Base-by-base conservation (phyloP, 495 filamentous ascomycete species). In the Xylaria cubensis region DNA sequence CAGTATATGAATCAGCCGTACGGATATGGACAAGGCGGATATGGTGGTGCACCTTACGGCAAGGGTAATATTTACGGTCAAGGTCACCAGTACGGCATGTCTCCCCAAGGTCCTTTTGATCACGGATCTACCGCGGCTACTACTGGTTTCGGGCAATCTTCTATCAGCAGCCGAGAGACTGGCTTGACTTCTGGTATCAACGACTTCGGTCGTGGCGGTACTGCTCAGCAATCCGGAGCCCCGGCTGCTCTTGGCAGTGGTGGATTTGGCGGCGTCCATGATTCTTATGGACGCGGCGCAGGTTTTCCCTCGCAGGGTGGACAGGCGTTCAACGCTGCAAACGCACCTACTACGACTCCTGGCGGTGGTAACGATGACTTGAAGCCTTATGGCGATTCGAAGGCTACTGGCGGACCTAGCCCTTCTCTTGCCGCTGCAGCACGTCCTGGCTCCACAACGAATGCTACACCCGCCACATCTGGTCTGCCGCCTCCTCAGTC, bases 401-500 rank as follows among this genome's bases (percentile, higher is more conserved):
- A 97, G 83, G 75, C 80, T 76, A 83, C 90, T 44, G 86, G 87
- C 53, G 94, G 93, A 7, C 94, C 94, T 3, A 97, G 93, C 81
- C 94, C 94, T 39, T 93, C 93, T 8, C 88, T 97, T 36, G 90
- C 89, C 39, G 92, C 93, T 76, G 91, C 93, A 46, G 90, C 88
- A 42, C 92, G 94, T 69, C 94, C 94, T 19, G 94, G 93, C 24
- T 97, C 94, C 42, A 93, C 94, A 17, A 90, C 92, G 17, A 96
- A 94, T 81, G 90, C 87, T 72, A 87, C 86, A 17, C 88, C 89
- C 21, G 88, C 87, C 8, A 92, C 94, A 79, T 75, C 79, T 21
- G 89, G 91, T 41, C 85, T 95, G 58, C 93, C 93, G 36, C 92
- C 92, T 32, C 90, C 92, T 50, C 94, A 95, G 82, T 90, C 89